phyloP scores from a whole-genome alignment of 2,329 filamentous ascomycete genomes.

The Hymenoscyphus salicellus region DNA sequence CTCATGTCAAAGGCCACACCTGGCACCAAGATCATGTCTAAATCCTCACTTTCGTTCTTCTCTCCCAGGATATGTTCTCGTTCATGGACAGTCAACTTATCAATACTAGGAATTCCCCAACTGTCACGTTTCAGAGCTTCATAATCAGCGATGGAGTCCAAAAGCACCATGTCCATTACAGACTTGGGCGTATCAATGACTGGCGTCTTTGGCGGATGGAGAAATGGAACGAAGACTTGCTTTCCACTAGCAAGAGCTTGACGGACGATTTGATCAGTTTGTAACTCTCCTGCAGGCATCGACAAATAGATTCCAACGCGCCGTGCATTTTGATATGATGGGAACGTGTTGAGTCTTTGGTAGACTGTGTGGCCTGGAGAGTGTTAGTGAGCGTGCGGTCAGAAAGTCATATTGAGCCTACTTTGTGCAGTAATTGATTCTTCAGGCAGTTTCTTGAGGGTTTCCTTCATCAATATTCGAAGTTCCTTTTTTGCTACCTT shows the following conservation, averaged over 20 bases:
- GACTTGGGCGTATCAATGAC: constrained; percentile 49
- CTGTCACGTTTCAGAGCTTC: constrained; percentile 71
- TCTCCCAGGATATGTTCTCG: constrained; percentile 73
- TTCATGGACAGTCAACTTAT: constrained; percentile 58
- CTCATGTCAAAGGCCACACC: constrained; percentile 82
- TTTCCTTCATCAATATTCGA: constrained; percentile 65
- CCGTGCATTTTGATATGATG: constrained; percentile 71
- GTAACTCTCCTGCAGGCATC: constrained; percentile 85
- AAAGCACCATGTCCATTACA: constrained; percentile 92
- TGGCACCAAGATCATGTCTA: constrained; percentile 88
- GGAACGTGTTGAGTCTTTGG: constrained; percentile 61
- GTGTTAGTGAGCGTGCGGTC: background rate
- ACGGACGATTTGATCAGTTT: constrained; percentile 76
- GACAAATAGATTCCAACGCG: constrained; percentile 85
- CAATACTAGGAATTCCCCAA: constrained; percentile 93
- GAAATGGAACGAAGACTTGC: constrained; percentile 86
- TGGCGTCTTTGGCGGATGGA: constrained; percentile 58
- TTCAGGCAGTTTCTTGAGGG: constrained; percentile 58
- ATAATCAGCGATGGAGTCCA: constrained; percentile 73
- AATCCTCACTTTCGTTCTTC: constrained; percentile 44
- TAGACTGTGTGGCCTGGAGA: constrained; percentile 62
- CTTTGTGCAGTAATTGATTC: constrained; percentile 68
- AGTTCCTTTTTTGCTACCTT: constrained; percentile 73
- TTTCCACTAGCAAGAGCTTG: constrained; percentile 77
- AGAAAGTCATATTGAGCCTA: constrained; percentile 42